Evolutionary conservation across 306 rosid genomes (phyloP), one percentile per base, ranked within the genome.

Genomic region (Citrullus mucosospermus): DNA sequence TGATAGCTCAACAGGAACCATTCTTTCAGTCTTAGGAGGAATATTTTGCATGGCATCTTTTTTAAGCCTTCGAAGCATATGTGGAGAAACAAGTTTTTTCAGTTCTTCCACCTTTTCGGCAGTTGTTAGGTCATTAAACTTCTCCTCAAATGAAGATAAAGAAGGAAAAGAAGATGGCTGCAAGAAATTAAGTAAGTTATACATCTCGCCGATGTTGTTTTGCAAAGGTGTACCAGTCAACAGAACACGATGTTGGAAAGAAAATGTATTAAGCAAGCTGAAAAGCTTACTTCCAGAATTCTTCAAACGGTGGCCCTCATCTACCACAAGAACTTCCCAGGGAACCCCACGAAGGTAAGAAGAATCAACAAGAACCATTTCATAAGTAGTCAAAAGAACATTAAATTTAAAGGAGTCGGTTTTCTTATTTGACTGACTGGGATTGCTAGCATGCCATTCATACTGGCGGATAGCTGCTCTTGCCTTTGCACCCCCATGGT

Each of bases 131-230:
- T 92, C 97, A 84, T 92, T 92, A 84, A 96, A 96, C 78, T 85
- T 96, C 90, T 96, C 98, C 89, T 96, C 99, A 82, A 96, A 96
- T 70, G 93, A 78, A 48, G 93, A 77, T 17, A 96, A 90, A 53
- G 99, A 96, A 83, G 99, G 98, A 89, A 96, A 96, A 70, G 97
- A 96, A 56, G 98, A 87, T 17, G 98, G 99, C 91, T 96, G 99
- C 85, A 96, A 88, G 91, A 96, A 96, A 81, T 96, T 93, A 79
- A 96, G 97, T 86, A 96, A 91, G 88, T 93, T 96, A 89, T 88
- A 96, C 99, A 96, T 96, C 96, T 96, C 99, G 62, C 99, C 96
- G 50, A 96, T 71, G 85, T 96, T 96, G 93, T 96, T 96, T 86
- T 96, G 99, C 76, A 96, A 93, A 75, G 99, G 99, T 67, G 99